These are phyloP conservation scores for Glebionis coronaria DNA, from an alignment of 129 eudicot species.

Conservation along the genomic window DNA sequence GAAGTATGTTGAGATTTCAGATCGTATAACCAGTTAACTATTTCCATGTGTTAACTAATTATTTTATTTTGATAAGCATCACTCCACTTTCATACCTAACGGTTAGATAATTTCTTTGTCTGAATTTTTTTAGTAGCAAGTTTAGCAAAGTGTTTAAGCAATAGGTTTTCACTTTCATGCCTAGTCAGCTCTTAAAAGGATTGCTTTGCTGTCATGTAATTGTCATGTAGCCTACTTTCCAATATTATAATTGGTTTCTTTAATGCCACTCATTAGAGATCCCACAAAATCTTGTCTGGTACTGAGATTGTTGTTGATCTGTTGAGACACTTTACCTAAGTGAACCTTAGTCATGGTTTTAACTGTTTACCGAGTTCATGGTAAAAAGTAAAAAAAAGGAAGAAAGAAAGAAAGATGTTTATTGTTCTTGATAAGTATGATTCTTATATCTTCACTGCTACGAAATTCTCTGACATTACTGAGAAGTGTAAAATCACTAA, in stretches of 20 bases:
- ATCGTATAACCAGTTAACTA: not conserved
- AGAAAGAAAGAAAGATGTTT: no score
- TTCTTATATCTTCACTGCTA: not conserved
- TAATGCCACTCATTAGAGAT: conserved; percentile 3
- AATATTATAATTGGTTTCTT: not conserved
- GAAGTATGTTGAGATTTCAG: no score
- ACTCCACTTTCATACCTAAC: not conserved
- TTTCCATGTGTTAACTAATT: not conserved
- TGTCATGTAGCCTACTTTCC: not conserved
- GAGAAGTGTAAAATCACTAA: not conserved
- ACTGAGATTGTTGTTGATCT: conserved; percentile 24
- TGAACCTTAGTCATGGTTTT: conserved; percentile 12
- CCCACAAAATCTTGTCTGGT: conserved; percentile 41
- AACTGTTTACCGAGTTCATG: conserved; percentile 4
- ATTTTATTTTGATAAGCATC: not conserved
- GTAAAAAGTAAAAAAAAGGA: not conserved
- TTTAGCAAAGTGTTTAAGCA: conserved; percentile 8
- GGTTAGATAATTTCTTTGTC: not conserved
- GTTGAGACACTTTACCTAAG: conserved; percentile 32
- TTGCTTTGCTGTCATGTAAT: conserved; percentile 9
- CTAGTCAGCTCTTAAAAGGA: conserved; percentile 8
- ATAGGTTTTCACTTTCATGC: conserved; percentile 19
- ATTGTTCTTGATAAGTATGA: not conserved
- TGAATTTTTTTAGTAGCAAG: conserved; percentile 5
- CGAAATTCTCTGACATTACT: not conserved